phyloP scores from a whole-genome alignment of 148 eudicot species.

The Polygonum aviculare region DNA sequence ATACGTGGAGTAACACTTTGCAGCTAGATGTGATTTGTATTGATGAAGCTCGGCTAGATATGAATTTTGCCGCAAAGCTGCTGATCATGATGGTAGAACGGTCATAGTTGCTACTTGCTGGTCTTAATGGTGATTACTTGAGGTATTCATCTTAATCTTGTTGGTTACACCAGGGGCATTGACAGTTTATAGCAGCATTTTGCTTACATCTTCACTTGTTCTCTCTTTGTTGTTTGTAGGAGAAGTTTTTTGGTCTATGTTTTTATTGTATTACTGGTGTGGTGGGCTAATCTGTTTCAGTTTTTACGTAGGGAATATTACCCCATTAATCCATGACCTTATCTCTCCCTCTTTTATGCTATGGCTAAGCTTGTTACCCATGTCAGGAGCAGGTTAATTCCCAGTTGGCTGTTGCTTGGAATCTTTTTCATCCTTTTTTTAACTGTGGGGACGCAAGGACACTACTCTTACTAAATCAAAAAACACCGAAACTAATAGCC shows the following conservation, averaged over 20 bases:
- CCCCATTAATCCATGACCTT: conserved; percentile 4
- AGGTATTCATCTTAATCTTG: conserved; percentile 28
- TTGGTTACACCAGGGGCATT: background rate
- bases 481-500: background rate
- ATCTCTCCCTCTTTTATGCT: background rate
- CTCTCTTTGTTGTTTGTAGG: conserved; percentile 30
- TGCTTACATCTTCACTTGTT: background rate
- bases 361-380: background rate
- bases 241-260: conserved; percentile 2
- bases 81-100: conserved; percentile 84
- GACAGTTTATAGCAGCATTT: too few species aligned
- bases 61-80: conserved; percentile 72
- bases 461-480: conserved; percentile 6
- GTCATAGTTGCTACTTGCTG: conserved; percentile 88
- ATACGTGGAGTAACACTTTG: background rate
- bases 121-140: conserved; percentile 87
- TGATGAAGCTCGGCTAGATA: conserved; percentile 94
- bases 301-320: background rate
- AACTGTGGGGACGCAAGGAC: background rate
- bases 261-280: background rate
- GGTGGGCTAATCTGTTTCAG: conserved; percentile 7
- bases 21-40: conserved; percentile 92
- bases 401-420: background rate
- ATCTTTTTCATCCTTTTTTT: background rate
- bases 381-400: background rate